A percentile compares a stretch with the other conserved stretches of the same genome.
Conservation (phyloP, 495 filamentous ascomycete species). For the Annulohypoxylon bovei region DNA sequence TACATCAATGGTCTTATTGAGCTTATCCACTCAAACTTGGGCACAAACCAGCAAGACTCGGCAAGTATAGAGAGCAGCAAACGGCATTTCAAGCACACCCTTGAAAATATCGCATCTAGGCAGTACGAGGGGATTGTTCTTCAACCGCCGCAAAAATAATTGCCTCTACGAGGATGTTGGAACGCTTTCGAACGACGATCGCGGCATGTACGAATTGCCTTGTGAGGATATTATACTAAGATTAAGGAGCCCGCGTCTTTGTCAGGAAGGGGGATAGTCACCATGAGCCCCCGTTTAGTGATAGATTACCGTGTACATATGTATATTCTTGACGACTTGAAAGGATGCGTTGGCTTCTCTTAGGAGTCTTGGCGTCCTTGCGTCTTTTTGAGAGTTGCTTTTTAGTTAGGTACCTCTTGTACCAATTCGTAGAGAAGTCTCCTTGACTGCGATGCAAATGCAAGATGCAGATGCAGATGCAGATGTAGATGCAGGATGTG, state of each 20-base stretch:
- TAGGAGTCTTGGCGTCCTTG: conserved; percentile 35
- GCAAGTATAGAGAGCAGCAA: conserved; percentile 83
- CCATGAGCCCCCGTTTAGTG: background rate
- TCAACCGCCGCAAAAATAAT: conserved; percentile 71
- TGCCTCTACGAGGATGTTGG: background rate
- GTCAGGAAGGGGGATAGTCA: background rate
- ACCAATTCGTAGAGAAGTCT: conserved; percentile 12
- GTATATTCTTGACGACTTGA: conserved; percentile 44
- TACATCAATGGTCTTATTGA: conserved; percentile 98
- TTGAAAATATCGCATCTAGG: conserved; percentile 90
- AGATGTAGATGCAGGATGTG: background rate
- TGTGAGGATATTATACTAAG: conserved; percentile 19
- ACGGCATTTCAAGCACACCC: conserved; percentile 90
- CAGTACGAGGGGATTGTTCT: conserved; percentile 93
- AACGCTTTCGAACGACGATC: background rate
- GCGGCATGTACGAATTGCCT: conserved; percentile 8
- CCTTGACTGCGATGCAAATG: background rate
- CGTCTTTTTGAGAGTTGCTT: conserved; percentile 19
- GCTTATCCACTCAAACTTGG: conserved; percentile 93
- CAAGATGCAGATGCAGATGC: background rate
- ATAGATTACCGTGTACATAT: conserved; percentile 46
- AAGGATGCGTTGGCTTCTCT: conserved; percentile 34
- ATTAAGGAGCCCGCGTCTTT: background rate
- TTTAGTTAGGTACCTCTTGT: conserved; percentile 21
- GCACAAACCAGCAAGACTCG: conserved; percentile 81